Evolutionary conservation across 2,329 filamentous ascomycete genomes (phyloP).

Genomic region (Hymenoscyphus repandus): DNA sequence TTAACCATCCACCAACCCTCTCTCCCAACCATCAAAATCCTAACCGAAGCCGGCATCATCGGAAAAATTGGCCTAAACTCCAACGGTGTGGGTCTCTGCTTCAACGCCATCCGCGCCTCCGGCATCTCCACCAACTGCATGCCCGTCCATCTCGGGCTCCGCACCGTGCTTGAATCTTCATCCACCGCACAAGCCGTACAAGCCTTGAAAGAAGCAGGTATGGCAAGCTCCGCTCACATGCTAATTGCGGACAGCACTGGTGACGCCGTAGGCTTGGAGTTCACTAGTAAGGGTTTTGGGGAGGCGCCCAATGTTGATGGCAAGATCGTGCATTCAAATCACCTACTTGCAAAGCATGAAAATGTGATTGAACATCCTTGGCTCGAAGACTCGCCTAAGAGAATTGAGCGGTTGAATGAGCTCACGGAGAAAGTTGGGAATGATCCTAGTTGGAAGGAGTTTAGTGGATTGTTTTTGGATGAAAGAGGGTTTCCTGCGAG

Average conservation of each 20-base stretch:
- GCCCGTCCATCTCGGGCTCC: slow-evolving; percentile 50
- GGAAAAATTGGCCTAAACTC: slow-evolving; percentile 49
- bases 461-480: slow-evolving; percentile 11
- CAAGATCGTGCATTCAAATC: slow-evolving; percentile 28
- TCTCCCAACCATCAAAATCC: slow-evolving; percentile 11
- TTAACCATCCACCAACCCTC: slow-evolving; percentile 10
- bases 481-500: slow-evolving; percentile 3
- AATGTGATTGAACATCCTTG: slow-evolving; percentile 14
- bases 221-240: slow-evolving; percentile 49
- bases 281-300: slow-evolving; percentile 27
- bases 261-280: slow-evolving; percentile 43
- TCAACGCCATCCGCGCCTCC: slow-evolving; percentile 49
- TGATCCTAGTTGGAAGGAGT: background rate
- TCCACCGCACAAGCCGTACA: slow-evolving; percentile 41
- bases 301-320: slow-evolving; percentile 13
- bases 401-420: slow-evolving; percentile 28
- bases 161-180: slow-evolving; percentile 43
- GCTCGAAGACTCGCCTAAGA: slow-evolving; percentile 22
- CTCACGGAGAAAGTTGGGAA: slow-evolving; percentile 19
- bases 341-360: slow-evolving; percentile 20
- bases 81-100: slow-evolving; percentile 45
- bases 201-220: slow-evolving; percentile 40
- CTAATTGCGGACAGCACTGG: slow-evolving; percentile 43
- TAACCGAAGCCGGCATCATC: slow-evolving; percentile 23
- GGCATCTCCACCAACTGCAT: slow-evolving; percentile 41